phyloP scores from a whole-genome alignment of 1,139 yeast species.

The Hyphopichia buzzinii region DNA sequence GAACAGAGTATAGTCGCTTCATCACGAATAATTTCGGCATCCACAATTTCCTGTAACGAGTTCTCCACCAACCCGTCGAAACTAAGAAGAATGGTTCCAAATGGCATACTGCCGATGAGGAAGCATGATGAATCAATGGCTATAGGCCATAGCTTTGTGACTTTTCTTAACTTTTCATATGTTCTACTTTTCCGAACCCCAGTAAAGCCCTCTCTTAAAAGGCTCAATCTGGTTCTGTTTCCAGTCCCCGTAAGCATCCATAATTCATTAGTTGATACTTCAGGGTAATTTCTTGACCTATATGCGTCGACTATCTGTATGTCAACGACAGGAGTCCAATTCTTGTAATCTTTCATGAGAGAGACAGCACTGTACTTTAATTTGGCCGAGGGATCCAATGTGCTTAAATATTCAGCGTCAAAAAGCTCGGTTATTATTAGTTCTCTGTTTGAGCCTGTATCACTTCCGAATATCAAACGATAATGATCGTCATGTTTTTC shows the following conservation, averaged over 20 bases:
- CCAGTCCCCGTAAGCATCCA: slow-evolving; percentile 50
- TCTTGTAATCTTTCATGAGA: slow-evolving; percentile 29
- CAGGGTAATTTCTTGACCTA: slow-evolving; percentile 14
- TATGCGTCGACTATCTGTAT: slow-evolving; percentile 32
- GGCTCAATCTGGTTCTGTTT: slow-evolving; percentile 36
- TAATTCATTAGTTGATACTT: slow-evolving; percentile 33
- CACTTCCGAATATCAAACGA: slow-evolving; percentile 31
- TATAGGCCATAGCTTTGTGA: slow-evolving; percentile 17
- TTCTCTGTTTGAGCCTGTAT: slow-evolving; percentile 33
- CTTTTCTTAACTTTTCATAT: slow-evolving; percentile 30
- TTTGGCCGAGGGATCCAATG: slow-evolving; percentile 7
- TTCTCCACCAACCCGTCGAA: slow-evolving; percentile 17
- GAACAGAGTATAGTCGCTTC: slow-evolving; percentile 13
- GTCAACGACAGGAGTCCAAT: slow-evolving; percentile 53
- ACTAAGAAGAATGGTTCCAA: slow-evolving; percentile 37
- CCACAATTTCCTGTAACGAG: slow-evolving; percentile 26
- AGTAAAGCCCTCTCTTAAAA: slow-evolving; percentile 37
- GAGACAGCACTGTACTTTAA: slow-evolving; percentile 10
- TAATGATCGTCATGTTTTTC: slow-evolving; percentile 16
- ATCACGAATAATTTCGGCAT: slow-evolving; percentile 12
- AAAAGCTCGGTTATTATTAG: slow-evolving; percentile 18
- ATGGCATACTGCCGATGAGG: slow-evolving; percentile 37
- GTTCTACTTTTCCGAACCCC: slow-evolving; percentile 26
- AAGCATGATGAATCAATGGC: slow-evolving; percentile 16
- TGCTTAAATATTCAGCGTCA: slow-evolving; percentile 12